These are phyloP conservation scores for Microbotryum saponariae DNA, from an alignment of 1,284 basidiomycete genomes.

Conservation along the genomic window DNA sequence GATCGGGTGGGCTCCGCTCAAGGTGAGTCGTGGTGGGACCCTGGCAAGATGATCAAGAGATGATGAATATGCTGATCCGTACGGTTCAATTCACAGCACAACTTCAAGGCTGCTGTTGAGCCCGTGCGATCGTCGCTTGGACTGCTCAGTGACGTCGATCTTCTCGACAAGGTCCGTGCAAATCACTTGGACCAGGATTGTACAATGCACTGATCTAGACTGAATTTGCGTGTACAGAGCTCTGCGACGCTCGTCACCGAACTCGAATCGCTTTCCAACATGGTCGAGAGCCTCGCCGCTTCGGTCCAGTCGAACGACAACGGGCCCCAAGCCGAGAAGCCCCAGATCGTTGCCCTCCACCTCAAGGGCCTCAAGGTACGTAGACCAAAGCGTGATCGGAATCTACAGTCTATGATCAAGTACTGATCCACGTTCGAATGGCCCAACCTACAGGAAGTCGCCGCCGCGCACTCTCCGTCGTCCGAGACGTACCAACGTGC, in stretches of 20 bases:
- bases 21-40: not conserved
- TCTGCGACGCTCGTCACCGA: conserved; percentile 10
- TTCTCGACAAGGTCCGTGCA: conserved; percentile 17
- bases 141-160: conserved; percentile 21
- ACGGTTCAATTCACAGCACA: not conserved
- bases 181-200: not conserved
- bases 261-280: conserved; percentile 8
- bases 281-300: conserved; percentile 11
- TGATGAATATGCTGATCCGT: not conserved
- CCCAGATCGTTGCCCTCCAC: conserved; percentile 19
- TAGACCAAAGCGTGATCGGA: not conserved
- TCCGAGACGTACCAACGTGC: conserved; percentile 13
- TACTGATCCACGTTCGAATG: not conserved
- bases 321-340: not conserved
- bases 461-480: conserved; percentile 7
- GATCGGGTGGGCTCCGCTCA: conserved; percentile 23
- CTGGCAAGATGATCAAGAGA: not conserved
- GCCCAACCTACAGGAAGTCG: not conserved
- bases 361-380: conserved; percentile 27
- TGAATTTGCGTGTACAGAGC: not conserved
- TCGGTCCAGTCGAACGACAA: not conserved
- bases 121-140: not conserved
- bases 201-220: not conserved
- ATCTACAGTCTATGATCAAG: not conserved
- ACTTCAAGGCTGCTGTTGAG: conserved; percentile 9